Evolutionary conservation across 768 basidiomycete genomes (phyloP), one percentile per base, ranked within the genome.

Genomic region (Tubosaeta brunneosetosa): DNA sequence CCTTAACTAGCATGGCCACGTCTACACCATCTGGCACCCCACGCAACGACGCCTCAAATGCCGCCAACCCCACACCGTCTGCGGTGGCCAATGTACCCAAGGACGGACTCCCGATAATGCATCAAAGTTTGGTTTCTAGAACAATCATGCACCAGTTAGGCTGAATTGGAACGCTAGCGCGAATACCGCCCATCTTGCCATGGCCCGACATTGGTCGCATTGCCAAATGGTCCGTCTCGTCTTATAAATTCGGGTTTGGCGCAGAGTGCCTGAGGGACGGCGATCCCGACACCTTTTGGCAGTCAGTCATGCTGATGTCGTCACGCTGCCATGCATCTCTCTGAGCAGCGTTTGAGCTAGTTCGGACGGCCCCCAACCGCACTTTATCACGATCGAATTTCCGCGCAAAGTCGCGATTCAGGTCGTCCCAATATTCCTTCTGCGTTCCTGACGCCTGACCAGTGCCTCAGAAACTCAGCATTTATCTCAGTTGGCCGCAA

Each of bases 251-350:
- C 56, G 94, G 94, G 1, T 97, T 94, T 66, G 94, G 95, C 8
- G 84, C 92, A 36, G 93, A 97, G 65, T 94, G 94, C 68, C 74
- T 98, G 41, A 79, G 84, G 26, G 94, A 97, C 61, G 81, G 82
- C 32, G 88, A 95, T 63, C 85, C 90, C 29, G 86, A 90, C 37
- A 97, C 94, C 0, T 95, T 97, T 66, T 98, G 97, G 97, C 97
- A 98, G 94, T 98, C 68, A 68, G 92, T 78, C 8, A 8, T 22
- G 36, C 14, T 31, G 14, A 13, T 48, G 26, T 32, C 1, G 19
- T 25, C 47, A 17, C 6, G 29, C 51, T 34, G n/a, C n/a, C n/a
- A 14, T 29, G 4, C 12, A 9, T 10, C 4, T 33, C 51, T 47
- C 27, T 22, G 44, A 56, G 27, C 29, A 29, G 4, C 29, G 25